A percentile compares a stretch with the other conserved stretches of the same genome.
Conservation (phyloP, 73 alveolate species). For the Paramecium tetraurelia region DNA sequence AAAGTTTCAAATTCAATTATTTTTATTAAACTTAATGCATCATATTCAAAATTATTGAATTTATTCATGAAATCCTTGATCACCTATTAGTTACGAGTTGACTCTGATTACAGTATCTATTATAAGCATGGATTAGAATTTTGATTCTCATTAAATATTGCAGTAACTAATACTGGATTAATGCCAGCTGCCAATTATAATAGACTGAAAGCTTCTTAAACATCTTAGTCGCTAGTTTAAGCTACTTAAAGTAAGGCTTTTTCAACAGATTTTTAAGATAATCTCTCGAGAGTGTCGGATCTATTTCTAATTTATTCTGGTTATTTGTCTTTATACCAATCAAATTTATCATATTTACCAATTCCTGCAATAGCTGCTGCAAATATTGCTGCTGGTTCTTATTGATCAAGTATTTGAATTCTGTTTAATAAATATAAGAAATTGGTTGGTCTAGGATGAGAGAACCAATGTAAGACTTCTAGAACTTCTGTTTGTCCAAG, state of each 20-base stretch:
- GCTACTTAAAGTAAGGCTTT: neutral
- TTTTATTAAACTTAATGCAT: neutral
- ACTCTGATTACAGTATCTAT: neutral
- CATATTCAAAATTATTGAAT: neutral
- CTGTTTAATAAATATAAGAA: neutral
- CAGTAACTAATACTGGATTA: neutral
- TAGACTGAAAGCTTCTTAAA: neutral
- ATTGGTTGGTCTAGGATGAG: neutral
- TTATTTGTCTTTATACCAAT: neutral
- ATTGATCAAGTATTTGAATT: neutral
- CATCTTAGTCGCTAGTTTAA: neutral
- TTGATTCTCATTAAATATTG: neutral
- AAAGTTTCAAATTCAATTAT: neutral
- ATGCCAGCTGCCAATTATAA: constrained; percentile 12
- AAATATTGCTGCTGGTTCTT: constrained; percentile 27
- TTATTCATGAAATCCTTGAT: neutral
- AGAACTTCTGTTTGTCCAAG: neutral
- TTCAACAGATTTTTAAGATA: neutral
- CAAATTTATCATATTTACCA: neutral
- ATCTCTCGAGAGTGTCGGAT: neutral
- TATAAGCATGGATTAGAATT: neutral
- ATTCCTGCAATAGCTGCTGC: constrained; percentile 16
- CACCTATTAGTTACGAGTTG: neutral
- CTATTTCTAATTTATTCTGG: constrained; percentile 27
- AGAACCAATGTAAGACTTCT: neutral